These are phyloP conservation scores for Barnettozyma hawaiiensis DNA, from an alignment of 1,139 yeast genomes.

Conservation along the genomic window DNA sequence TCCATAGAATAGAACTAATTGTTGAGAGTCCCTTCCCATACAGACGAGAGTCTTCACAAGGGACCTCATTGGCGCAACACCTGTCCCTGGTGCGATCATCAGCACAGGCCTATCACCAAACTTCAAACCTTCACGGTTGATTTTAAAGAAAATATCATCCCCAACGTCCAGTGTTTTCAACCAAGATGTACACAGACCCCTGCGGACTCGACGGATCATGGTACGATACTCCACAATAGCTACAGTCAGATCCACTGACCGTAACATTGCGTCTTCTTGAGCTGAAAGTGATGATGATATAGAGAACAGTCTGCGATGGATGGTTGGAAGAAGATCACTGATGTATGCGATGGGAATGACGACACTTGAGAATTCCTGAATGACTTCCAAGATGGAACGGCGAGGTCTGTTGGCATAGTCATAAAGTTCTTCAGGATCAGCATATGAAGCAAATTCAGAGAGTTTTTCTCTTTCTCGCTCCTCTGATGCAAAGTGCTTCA, in stretches of 20 bases:
- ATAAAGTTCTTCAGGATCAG: conserved; percentile 72
- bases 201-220: conserved; percentile 64
- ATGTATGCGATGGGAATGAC: conserved; percentile 68
- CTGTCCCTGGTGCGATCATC: conserved; percentile 87
- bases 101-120: conserved; percentile 47
- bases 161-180: conserved; percentile 44
- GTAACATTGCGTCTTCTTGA: conserved; percentile 32
- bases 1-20: conserved; percentile 63
- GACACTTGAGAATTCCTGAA: conserved; percentile 72
- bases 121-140: conserved; percentile 44
- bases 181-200: conserved; percentile 84
- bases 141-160: conserved; percentile 48
- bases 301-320: conserved; percentile 78
- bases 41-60: conserved; percentile 39
- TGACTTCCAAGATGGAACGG: conserved; percentile 76
- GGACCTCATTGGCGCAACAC: conserved; percentile 83
- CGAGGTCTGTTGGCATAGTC: conserved; percentile 90
- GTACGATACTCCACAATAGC: conserved; percentile 89
- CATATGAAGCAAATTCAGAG: conserved; percentile 65
- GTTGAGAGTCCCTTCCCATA: conserved; percentile 24
- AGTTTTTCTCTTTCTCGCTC: conserved; percentile 71
- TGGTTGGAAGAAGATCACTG: conserved; percentile 69
- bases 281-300: conserved; percentile 49
- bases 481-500: conserved; percentile 69
- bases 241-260: conserved; percentile 44